These are phyloP conservation scores for Xerocomus minutiporus DNA, from an alignment of 1,284 basidiomycete genomes.

Conservation along the genomic window DNA sequence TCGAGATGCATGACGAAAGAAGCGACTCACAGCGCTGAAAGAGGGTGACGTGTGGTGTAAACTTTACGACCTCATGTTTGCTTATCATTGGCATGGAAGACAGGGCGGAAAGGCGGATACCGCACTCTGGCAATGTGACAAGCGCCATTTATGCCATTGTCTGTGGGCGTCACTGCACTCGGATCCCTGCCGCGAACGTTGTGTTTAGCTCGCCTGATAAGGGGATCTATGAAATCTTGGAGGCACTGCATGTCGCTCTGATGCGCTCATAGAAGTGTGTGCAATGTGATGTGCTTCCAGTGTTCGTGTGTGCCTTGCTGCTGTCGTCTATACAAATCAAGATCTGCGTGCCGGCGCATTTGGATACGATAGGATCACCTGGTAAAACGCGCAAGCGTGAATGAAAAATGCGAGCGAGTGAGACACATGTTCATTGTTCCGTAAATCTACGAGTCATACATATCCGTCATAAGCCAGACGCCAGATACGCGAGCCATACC, in stretches of 20 bases:
- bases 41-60: background rate
- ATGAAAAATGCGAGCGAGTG: background rate
- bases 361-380: background rate
- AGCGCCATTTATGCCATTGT: constrained; percentile 1
- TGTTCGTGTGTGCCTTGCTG: background rate
- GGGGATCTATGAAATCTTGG: background rate
- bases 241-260: background rate
- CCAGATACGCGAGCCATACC: background rate
- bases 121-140: background rate
- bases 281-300: background rate
- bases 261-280: background rate
- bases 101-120: background rate
- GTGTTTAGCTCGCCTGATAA: background rate
- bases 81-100: background rate
- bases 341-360: background rate
- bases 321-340: background rate
- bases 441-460: constrained; percentile 1
- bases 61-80: background rate
- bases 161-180: background rate
- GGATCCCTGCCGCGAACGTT: background rate
- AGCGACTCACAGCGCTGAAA: background rate
- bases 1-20: background rate
- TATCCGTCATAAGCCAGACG: background rate
- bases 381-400: background rate
- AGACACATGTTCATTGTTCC: constrained; percentile 6